phyloP scores from a whole-genome alignment of 192 early-diverging fungal species.

The Coemansia sp. region DNA sequence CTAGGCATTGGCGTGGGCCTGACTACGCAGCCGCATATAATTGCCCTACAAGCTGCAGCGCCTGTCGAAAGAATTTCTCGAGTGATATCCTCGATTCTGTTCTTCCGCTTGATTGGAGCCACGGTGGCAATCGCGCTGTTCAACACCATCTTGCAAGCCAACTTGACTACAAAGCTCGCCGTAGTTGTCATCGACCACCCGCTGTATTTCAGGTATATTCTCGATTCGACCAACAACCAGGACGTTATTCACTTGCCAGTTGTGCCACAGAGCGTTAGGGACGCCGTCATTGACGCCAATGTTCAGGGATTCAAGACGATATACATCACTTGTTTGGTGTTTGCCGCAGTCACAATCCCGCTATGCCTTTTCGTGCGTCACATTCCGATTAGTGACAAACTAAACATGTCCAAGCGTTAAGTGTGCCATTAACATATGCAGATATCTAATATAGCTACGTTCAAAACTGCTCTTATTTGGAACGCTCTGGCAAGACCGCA shows the following conservation, averaged over 20 bases:
- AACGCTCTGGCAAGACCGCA: background rate
- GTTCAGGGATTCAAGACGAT: conserved; percentile 27
- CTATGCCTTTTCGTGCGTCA: conserved; percentile 23
- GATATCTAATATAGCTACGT: no score
- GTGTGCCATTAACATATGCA: no score
- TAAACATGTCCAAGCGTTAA: conserved; percentile 1
- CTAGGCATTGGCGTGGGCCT: conserved; percentile 42
- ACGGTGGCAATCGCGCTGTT: conserved; percentile 40
- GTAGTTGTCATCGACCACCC: conserved; percentile 25
- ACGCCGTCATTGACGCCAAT: conserved; percentile 35
- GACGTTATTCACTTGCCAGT: conserved; percentile 38
- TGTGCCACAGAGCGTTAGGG: conserved; percentile 45
- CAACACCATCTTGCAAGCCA: conserved; percentile 41
- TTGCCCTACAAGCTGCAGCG: conserved; percentile 23
- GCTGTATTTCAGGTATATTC: conserved; percentile 36
- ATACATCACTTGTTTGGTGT: conserved; percentile 30
- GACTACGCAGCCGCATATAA: conserved; percentile 36
- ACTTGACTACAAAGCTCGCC: conserved; percentile 40
- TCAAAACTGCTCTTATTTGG: no score
- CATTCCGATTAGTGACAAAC: conserved; percentile 12
- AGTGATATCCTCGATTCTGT: conserved; percentile 29
- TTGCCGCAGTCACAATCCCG: conserved; percentile 37
- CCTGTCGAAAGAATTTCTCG: conserved; percentile 6
- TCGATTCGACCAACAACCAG: conserved; percentile 38
- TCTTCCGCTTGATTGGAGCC: conserved; percentile 35